Evolutionary conservation across 202 grass and related monocot genomes (phyloP), one percentile per base, ranked within the genome.

Genomic region (Sporobolus alterniflorus): DNA sequence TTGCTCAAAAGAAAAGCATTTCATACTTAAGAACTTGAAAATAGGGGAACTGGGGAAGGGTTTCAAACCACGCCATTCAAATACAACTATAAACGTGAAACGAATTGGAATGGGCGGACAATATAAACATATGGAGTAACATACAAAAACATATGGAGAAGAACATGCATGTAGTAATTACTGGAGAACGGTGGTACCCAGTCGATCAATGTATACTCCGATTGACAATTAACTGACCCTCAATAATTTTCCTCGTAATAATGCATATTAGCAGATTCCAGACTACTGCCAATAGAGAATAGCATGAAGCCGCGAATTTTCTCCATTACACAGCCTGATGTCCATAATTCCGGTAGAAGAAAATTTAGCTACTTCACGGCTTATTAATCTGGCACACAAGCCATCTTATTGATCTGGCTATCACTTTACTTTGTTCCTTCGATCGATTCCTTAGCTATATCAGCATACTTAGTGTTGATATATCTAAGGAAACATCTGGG

Each of bases 311-410:
- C 79, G 91, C 12, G 5, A 97, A 94, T 97, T 97, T 97, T 94
- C 89, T 88, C 79, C 84, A 48, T 43, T 66, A 3, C 21, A 7
- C 67, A 59, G 67, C 33, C 15, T 88, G 64, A 70, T 78, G 57
- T 66, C 52, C 29, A 33, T 26, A 63, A 3, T 26, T 34, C 47
- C 32, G 9, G 73, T 22, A 69, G 87, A 89, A 97, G 87, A 97
- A 97, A 97, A 97, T 97, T 97, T 87, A 88, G 67, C 94, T 92
- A 92, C 91, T 97, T 94, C 91, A 90, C 94, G 84, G 66, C 77
- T 71, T 88, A 86, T n/a, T n/a, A 48, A 43, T 52, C 46, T 56
- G 81, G 75, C 64, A 69, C 14, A 26, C 12, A 49, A 75, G 52
- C 42, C 71, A 51, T 54, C 73, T 87, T 84, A 74, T 87, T 80